Percentiles rank a stretch among this genome's conserved stretches.
These are phyloP conservation scores for Diospyros kaki DNA, from an alignment of 148 eudicot genomes.

Conservation along the genomic window DNA sequence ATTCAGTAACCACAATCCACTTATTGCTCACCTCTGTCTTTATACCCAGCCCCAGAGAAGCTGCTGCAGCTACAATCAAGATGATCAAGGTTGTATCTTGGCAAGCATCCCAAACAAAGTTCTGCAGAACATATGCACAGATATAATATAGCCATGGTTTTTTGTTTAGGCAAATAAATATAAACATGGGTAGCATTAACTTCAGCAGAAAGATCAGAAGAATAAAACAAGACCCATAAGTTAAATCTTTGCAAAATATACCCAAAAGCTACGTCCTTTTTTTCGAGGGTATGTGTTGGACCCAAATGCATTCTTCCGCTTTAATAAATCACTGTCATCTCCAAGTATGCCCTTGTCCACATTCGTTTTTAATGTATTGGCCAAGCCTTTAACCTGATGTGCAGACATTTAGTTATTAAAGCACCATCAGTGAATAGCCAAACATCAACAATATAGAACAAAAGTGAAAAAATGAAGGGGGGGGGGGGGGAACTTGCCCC, in stretches of 20 bases:
- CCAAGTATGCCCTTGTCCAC: conserved; percentile 71
- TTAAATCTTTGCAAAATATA: conserved; percentile 14
- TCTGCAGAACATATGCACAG: conserved; percentile 30
- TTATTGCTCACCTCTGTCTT: conserved; percentile 73
- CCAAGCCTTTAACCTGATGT: conserved; percentile 60
- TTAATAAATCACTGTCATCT: conserved; percentile 49
- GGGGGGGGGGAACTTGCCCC: conserved; percentile 82
- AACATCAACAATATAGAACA: background rate
- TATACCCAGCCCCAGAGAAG: conserved; percentile 87
- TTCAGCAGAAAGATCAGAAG: background rate
- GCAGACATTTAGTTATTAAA: background rate
- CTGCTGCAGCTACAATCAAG: conserved; percentile 94
- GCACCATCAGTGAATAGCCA: background rate
- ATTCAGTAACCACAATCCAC: background rate
- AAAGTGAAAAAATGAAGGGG: background rate
- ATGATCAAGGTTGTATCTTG: conserved; percentile 80
- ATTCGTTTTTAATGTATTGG: conserved; percentile 48
- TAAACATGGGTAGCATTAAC: no score
- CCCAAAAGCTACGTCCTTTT: conserved; percentile 83
- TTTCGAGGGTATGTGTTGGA: conserved; percentile 89
- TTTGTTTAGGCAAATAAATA: background rate
- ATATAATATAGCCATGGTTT: background rate
- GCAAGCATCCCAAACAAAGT: conserved; percentile 89
- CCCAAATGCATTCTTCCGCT: conserved; percentile 65
- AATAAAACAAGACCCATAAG: background rate